phyloP scores from a whole-genome alignment of 805 yeast genomes.

The Lipomyces spencermartinsiae region DNA sequence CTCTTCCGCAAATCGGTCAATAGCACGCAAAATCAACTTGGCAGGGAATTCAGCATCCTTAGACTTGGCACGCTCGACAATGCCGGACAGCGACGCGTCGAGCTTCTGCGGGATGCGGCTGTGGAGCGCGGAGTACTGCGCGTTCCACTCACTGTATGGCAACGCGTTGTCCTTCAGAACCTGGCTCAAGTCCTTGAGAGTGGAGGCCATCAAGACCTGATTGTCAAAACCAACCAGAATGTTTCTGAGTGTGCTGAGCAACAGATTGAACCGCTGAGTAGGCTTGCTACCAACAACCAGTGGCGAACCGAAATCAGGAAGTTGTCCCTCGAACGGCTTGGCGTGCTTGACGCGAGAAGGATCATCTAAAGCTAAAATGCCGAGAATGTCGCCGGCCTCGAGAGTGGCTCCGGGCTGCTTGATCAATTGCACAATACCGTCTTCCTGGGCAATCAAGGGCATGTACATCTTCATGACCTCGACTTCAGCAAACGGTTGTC shows the following conservation, averaged over 20 bases:
- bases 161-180: conserved; percentile 78
- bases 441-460: conserved; percentile 94
- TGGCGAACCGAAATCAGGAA: conserved; percentile 89
- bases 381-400: conserved; percentile 95
- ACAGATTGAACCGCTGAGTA: conserved; percentile 69
- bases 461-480: conserved; percentile 99
- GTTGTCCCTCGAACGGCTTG: conserved; percentile 88
- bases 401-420: conserved; percentile 99
- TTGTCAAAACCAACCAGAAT: conserved; percentile 92
- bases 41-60: conserved; percentile 93
- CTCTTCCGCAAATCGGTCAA: conserved; percentile 67
- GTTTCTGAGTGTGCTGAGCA: conserved; percentile 68
- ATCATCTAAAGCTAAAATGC: conserved; percentile 92
- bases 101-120: conserved; percentile 83
- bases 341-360: conserved; percentile 98
- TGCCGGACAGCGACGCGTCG: conserved; percentile 67
- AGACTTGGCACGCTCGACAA: conserved; percentile 67
- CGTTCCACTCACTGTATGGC: conserved; percentile 92
- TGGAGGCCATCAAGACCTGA: conserved; percentile 88
- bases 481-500: conserved; percentile 96
- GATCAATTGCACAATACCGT: conserved; percentile 88
- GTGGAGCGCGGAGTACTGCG: conserved; percentile 86
- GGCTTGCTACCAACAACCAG: conserved; percentile 82
- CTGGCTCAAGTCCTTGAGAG: conserved; percentile 73
- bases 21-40: conserved; percentile 73